Evolutionary conservation across 2,329 filamentous ascomycete genomes (phyloP).

Genomic region (Phialemonium atrogriseum): DNA sequence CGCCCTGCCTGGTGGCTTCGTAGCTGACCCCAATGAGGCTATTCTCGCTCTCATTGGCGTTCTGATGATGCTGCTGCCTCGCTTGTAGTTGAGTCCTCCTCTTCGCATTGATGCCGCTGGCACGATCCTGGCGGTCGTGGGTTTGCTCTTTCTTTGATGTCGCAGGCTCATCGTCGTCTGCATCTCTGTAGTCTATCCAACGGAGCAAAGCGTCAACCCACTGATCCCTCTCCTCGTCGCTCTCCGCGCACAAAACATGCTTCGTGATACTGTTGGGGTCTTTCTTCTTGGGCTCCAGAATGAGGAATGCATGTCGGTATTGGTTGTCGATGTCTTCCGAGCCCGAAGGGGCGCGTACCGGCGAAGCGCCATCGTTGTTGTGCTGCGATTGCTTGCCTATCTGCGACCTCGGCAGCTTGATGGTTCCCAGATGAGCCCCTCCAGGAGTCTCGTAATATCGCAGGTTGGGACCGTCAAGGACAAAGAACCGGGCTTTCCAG

Average conservation of each 20-base stretch:
- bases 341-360: conserved; percentile 36
- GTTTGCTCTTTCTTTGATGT: conserved; percentile 26
- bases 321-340: conserved; percentile 82
- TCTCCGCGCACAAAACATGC: conserved; percentile 93
- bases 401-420: conserved; percentile 83
- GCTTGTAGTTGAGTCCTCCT: conserved; percentile 31
- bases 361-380: conserved; percentile 47
- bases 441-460: conserved; percentile 91
- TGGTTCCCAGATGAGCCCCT: conserved; percentile 83
- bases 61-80: conserved; percentile 20
- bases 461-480: conserved; percentile 53
- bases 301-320: conserved; percentile 91
- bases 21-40: conserved; percentile 50
- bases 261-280: conserved; percentile 82
- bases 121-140: conserved; percentile 32
- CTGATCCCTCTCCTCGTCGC: conserved; percentile 80
- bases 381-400: conserved; percentile 85
- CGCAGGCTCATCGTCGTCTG: conserved; percentile 42
- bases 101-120: conserved; percentile 28
- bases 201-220: conserved; percentile 89
- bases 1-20: conserved; percentile 44
- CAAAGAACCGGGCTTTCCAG: conserved; percentile 78
- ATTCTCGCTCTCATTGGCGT: conserved; percentile 26
- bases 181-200: conserved; percentile 72
- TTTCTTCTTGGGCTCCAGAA: conserved; percentile 93